These are phyloP conservation scores for Ascochyta pisi DNA, from an alignment of 2,329 filamentous ascomycete genomes.

Conservation along the genomic window DNA sequence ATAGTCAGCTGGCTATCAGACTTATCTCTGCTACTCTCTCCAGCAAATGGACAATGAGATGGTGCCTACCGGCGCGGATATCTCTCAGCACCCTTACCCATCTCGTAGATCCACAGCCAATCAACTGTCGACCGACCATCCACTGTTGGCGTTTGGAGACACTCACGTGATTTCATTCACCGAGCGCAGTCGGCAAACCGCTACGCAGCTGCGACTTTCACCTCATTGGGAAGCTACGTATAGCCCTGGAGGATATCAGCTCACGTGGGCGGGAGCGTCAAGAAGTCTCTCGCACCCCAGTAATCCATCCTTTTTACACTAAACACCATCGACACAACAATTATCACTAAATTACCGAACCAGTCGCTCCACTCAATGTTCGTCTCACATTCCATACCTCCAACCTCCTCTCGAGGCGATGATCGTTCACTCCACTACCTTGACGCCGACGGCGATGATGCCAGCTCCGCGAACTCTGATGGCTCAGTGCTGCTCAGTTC, in stretches of 20 bases:
- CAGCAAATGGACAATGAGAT: background rate
- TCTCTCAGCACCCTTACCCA: background rate
- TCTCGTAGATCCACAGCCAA: background rate
- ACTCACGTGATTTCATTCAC: background rate
- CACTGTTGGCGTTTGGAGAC: background rate
- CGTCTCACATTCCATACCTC: background rate
- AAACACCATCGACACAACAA: background rate
- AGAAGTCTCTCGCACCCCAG: background rate
- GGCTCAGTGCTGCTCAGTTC: background rate
- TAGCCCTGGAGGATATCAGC: background rate
- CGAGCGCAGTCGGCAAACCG: background rate
- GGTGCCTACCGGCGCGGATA: background rate
- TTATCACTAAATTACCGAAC: background rate
- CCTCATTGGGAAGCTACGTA: background rate
- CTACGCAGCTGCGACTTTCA: background rate
- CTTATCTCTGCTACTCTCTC: background rate
- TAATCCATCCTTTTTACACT: slow-evolving; percentile 2
- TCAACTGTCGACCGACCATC: too few relatives aligned
- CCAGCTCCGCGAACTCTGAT: background rate
- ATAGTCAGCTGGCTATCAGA: too few relatives aligned
- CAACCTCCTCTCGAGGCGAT: background rate
- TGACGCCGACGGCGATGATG: background rate
- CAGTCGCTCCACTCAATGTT: background rate
- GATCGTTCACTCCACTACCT: background rate
- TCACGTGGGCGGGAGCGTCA: background rate